Percentiles rank a stretch among this genome's conserved stretches.
Conservation (phyloP, 768 basidiomycete genomes). For the Lactarius hengduanensis region DNA sequence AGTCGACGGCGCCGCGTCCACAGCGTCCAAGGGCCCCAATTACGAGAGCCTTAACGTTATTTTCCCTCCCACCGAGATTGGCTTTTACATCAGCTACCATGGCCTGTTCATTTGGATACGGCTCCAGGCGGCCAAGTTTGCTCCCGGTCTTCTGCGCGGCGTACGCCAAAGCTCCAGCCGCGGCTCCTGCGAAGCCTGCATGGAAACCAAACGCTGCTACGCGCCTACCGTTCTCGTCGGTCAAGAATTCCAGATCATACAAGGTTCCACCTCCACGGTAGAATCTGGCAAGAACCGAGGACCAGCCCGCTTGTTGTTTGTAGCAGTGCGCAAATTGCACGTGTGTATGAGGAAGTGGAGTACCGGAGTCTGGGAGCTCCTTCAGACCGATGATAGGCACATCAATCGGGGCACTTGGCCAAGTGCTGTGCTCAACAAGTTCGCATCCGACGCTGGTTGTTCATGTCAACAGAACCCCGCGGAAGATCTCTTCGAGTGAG, state of each 20-base stretch:
- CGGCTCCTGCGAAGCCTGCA: slow-evolving; percentile 98
- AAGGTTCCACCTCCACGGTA: slow-evolving; percentile 76
- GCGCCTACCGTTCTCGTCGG: slow-evolving; percentile 77
- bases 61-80: slow-evolving; percentile 63
- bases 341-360: slow-evolving; percentile 88
- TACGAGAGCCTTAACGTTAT: slow-evolving; percentile 81
- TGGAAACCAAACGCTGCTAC: slow-evolving; percentile 99
- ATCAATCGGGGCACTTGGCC: slow-evolving; percentile 74
- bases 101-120: slow-evolving; percentile 79
- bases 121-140: slow-evolving; percentile 65
- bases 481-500: slow-evolving; percentile 26
- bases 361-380: slow-evolving; percentile 82
- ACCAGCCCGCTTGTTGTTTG: slow-evolving; percentile 95
- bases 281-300: slow-evolving; percentile 81
- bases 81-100: slow-evolving; percentile 77
- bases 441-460: slow-evolving; percentile 78
- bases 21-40: slow-evolving; percentile 96
- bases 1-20: slow-evolving; percentile 90
- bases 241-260: slow-evolving; percentile 96
- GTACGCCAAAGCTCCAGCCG: slow-evolving; percentile 81
- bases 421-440: slow-evolving; percentile 83
- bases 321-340: slow-evolving; percentile 99
- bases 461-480: slow-evolving; percentile 17
- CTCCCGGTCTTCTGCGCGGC: slow-evolving; percentile 63
- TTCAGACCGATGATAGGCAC: slow-evolving; percentile 93